Base-by-base conservation (phyloP, 2,329 filamentous ascomycete species). In the Sodiomyces alkalinus region DNA sequence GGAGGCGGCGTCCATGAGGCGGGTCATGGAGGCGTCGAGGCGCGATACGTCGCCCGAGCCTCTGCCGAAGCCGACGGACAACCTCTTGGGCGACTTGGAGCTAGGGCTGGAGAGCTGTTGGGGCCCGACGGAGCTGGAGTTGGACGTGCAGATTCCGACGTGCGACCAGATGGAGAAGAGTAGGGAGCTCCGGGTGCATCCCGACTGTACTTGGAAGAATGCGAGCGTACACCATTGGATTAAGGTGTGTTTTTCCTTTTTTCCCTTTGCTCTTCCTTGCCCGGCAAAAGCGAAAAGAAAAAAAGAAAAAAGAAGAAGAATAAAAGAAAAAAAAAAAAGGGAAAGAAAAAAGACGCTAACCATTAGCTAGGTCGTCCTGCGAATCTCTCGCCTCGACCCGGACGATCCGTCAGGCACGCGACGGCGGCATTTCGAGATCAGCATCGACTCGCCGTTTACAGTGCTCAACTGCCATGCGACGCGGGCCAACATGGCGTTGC, bases 221-320 rank as follows among this genome's bases (percentile, higher is more conserved):
- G 87, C 92, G 29, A 82, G 90, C 43, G 85, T 94, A 30, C 83
- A 82, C 48, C 86, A 94, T 49, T 93, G 85, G 85, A 92, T 94
- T 51, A 93, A 93, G 70, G 82, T 83, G 57, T 37, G 64, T 45
- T 4, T 15, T 19, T 14, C 17, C 6, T n/a, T n/a, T n/a, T n/a
- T n/a, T n/a, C n/a, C n/a, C n/a, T n/a, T n/a, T n/a, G n/a, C n/a
- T n/a, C n/a, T n/a, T n/a, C n/a, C n/a, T n/a, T n/a, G n/a, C n/a
- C n/a, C n/a, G n/a, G n/a, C n/a, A n/a, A n/a, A n/a, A n/a, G n/a
- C n/a, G n/a, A n/a, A n/a, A n/a, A n/a, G n/a, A n/a, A n/a, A n/a
- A n/a, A n/a, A n/a, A n/a, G n/a, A n/a, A n/a, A n/a, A n/a, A n/a
- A n/a, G n/a, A n/a, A n/a, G n/a, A n/a, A n/a, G n/a, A n/a, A n/a